Conservation (phyloP, 192 early-diverging fungal species). For the Podila epicladia region DNA sequence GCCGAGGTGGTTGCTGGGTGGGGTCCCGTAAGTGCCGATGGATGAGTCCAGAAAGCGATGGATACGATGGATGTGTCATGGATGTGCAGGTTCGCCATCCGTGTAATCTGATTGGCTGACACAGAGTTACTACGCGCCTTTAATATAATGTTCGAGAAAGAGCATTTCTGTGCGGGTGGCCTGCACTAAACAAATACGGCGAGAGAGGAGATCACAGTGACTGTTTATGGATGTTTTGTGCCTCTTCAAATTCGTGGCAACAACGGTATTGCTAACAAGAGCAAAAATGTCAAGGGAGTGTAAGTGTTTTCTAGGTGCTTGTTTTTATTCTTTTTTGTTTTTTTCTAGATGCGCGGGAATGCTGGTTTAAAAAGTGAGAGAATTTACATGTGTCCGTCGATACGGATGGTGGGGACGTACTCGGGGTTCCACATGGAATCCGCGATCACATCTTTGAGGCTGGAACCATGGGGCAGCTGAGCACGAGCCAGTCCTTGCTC, state of each 20-base stretch:
- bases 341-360: neutral
- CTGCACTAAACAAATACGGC: conserved; percentile 6
- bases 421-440: conserved; percentile 65
- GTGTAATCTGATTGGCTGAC: conserved; percentile 39
- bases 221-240: neutral
- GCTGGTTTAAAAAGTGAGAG: no score
- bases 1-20: neutral
- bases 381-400: conserved; percentile 37
- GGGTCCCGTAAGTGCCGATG: conserved; percentile 11
- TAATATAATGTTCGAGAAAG: conserved; percentile 1
- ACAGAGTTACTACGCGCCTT: conserved; percentile 8
- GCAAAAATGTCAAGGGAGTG: no score
- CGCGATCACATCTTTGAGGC: conserved; percentile 56
- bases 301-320: neutral
- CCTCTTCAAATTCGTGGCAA: no score
- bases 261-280: no score
- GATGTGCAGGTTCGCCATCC: neutral
- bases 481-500: conserved; percentile 61
- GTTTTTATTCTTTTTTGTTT: neutral
- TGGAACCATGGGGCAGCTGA: conserved; percentile 50
- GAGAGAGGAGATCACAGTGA: neutral
- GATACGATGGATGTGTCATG: conserved; percentile 15
- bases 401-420: conserved; percentile 56
- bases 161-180: neutral
- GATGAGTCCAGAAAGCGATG: conserved; percentile 7